Evolutionary conservation across 2,329 filamentous ascomycete species (phyloP).

Genomic region (Colletotrichum chlorophyti): DNA sequence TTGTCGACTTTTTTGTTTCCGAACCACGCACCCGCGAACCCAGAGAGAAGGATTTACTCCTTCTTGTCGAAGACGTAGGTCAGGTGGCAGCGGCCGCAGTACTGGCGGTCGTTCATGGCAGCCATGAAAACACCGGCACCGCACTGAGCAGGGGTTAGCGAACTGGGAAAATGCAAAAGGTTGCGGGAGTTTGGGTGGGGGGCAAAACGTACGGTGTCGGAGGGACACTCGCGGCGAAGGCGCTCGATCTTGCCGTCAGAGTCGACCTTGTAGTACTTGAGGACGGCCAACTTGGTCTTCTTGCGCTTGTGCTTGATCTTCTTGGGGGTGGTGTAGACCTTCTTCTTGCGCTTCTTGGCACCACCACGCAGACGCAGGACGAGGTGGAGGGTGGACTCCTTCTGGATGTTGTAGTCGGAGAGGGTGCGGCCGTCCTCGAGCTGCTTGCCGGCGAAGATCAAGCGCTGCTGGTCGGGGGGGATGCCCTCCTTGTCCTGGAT

Average conservation of each 20-base stretch:
- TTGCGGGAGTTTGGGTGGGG: no score
- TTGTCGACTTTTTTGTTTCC: conserved; percentile 15
- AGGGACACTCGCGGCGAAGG: conserved; percentile 95
- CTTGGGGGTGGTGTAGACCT: conserved; percentile 99
- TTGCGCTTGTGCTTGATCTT: conserved; percentile 99
- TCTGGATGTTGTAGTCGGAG: conserved; percentile 99
- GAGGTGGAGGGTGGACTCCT: conserved; percentile 98
- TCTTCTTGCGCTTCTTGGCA: conserved; percentile 99
- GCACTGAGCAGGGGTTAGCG: conserved; percentile 68
- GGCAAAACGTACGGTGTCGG: conserved; percentile 74
- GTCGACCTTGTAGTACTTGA: conserved; percentile 99
- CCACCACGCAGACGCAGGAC: conserved; percentile 98
- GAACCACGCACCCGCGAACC: conserved; percentile 21
- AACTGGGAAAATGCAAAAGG: neutral
- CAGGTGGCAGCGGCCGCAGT: conserved; percentile 81
- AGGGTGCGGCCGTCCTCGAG: conserved; percentile 99
- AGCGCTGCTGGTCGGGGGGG: conserved; percentile 97
- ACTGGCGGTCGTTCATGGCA: conserved; percentile 99
- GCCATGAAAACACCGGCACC: conserved; percentile 99
- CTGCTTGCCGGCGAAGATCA: conserved; percentile 99
- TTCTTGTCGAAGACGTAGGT: conserved; percentile 78
- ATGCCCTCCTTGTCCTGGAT: conserved; percentile 99
- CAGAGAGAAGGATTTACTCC: conserved; percentile 43
- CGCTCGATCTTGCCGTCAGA: conserved; percentile 99
- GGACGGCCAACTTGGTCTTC: conserved; percentile 99